Base-by-base conservation (phyloP, 129 eudicot species). In the Saposhnikovia divaricata region DNA sequence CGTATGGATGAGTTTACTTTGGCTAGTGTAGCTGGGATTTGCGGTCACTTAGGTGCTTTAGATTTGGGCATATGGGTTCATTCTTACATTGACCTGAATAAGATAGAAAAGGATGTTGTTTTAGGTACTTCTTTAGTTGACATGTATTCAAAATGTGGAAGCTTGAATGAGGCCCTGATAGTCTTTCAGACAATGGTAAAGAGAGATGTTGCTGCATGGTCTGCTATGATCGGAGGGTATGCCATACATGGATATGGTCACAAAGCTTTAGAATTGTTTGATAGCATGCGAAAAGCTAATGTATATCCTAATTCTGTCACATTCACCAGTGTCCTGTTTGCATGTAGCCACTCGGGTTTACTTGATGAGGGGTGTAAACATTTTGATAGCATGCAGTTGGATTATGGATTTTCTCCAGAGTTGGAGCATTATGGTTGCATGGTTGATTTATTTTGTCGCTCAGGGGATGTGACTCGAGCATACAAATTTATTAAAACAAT, bases 181-280 rank as follows among this genome's bases (percentile, higher is more conserved):
- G 85, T 78, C n/a, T 85, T 85, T 74, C 31, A 81, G 25, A 42
- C 59, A 25, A 61, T 78, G 74, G 18, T 27, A 18, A 71, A 78
- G 50, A 68, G 51, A 59, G 87, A 85, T 81, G 78, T 78, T 37
- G 76, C 74, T 76, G 83, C 87, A 4, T 85, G 85, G 87, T 81
- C 83, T 78, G 81, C 80, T 59, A 57, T 85, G 85, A 85, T 85
- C 59, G 74, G 82, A 42, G 87, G 85, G 46, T 80, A 78, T 78
- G 81, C 80, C 72, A 25, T 59, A 34, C 82, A 77, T 59, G 80
- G 84, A 61, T 43, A 77, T 53, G 84, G 84, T 34, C 76, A 77
- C 46, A 80, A 81, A 48, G 87, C 83, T 40, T 79, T 84, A 43
- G 48, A 72, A 28, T 68, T 81, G 76, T 81, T 44, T 84, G 82